Conservation (phyloP, 2,329 filamentous ascomycete species). For the Metarhizium sp. region DNA sequence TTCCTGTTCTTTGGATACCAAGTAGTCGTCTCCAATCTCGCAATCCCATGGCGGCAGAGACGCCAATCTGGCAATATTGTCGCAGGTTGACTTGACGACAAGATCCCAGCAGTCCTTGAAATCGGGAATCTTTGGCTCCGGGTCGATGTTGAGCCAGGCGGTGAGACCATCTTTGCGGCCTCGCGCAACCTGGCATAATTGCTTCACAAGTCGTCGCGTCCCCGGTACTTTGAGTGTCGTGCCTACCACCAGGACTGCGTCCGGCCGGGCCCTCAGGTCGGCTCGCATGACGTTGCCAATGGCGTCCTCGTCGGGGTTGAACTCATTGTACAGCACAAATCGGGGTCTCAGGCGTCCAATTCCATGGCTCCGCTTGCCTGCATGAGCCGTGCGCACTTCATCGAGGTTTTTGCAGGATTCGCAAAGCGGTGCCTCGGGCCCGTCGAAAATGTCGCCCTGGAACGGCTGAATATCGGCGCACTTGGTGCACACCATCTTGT, state of each 20-base stretch:
- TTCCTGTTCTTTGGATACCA: slow-evolving; percentile 35
- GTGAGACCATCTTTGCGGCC: slow-evolving; percentile 75
- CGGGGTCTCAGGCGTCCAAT: slow-evolving; percentile 82
- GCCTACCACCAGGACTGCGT: slow-evolving; percentile 89
- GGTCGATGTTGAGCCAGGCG: slow-evolving; percentile 89
- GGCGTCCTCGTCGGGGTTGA: slow-evolving; percentile 91
- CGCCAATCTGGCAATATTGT: slow-evolving; percentile 71
- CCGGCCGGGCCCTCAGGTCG: slow-evolving; percentile 76
- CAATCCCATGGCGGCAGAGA: slow-evolving; percentile 51
- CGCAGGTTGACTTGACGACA: slow-evolving; percentile 77
- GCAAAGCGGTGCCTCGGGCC: slow-evolving; percentile 76
- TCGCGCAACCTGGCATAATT: slow-evolving; percentile 82
- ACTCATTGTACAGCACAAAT: slow-evolving; percentile 96
- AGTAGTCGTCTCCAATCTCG: slow-evolving; percentile 41
- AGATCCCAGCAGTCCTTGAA: slow-evolving; percentile 92
- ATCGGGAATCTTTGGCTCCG: slow-evolving; percentile 71
- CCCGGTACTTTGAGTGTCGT: slow-evolving; percentile 94
- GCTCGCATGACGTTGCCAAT: slow-evolving; percentile 85
- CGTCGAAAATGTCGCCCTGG: slow-evolving; percentile 69
- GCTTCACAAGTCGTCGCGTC: slow-evolving; percentile 78
- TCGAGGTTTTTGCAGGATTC: slow-evolving; percentile 65
- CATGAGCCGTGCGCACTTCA: slow-evolving; percentile 60
- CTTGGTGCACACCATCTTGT: slow-evolving; percentile 96
- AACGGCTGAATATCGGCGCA: slow-evolving; percentile 72
- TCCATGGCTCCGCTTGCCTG: slow-evolving; percentile 85